These are phyloP conservation scores for Naganishia antarctica DNA, from an alignment of 768 basidiomycete genomes.

Conservation along the genomic window DNA sequence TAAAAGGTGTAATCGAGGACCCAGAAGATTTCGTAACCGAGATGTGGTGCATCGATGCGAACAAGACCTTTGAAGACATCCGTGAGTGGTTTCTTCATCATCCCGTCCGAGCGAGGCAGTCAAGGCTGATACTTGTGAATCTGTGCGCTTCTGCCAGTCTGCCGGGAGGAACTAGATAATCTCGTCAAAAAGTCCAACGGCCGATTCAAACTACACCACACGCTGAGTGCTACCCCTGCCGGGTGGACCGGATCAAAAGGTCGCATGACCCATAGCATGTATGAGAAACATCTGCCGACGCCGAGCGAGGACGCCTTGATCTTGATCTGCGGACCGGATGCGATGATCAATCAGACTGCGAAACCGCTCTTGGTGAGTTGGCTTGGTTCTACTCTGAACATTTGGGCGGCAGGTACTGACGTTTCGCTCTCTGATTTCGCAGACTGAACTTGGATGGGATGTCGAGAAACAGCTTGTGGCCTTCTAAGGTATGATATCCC, in stretches of 20 bases:
- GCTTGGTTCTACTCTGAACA: too few species aligned
- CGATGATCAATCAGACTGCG: slow-evolving; percentile 49
- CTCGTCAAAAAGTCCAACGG: slow-evolving; percentile 36
- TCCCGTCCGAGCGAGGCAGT: too few species aligned
- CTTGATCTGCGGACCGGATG: slow-evolving; percentile 56
- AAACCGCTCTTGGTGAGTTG: slow-evolving; percentile 31
- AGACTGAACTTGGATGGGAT: slow-evolving; percentile 28
- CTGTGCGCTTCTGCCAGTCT: slow-evolving; percentile 42
- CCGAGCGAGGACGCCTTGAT: slow-evolving; percentile 52
- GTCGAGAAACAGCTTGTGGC: slow-evolving; percentile 26
- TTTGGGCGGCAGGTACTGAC: background rate
- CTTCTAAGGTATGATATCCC: too few species aligned
- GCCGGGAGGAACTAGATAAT: slow-evolving; percentile 54
- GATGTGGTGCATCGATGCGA: slow-evolving; percentile 56
- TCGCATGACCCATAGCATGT: slow-evolving; percentile 51
- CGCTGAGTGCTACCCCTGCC: slow-evolving; percentile 50
- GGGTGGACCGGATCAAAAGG: slow-evolving; percentile 54
- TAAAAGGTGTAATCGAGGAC: slow-evolving; percentile 55
- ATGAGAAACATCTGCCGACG: slow-evolving; percentile 52
- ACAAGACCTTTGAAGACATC: slow-evolving; percentile 56
- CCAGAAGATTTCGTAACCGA: slow-evolving; percentile 48
- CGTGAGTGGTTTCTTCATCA: slow-evolving; percentile 26
- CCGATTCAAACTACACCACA: slow-evolving; percentile 54
- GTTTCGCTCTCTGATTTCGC: background rate
- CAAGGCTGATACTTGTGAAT: background rate